A percentile compares a stretch with the other conserved stretches of the same genome.
Evolutionary conservation across 768 basidiomycete genomes (phyloP).

Genomic region (Rhodosporidiobolus odoratus): DNA sequence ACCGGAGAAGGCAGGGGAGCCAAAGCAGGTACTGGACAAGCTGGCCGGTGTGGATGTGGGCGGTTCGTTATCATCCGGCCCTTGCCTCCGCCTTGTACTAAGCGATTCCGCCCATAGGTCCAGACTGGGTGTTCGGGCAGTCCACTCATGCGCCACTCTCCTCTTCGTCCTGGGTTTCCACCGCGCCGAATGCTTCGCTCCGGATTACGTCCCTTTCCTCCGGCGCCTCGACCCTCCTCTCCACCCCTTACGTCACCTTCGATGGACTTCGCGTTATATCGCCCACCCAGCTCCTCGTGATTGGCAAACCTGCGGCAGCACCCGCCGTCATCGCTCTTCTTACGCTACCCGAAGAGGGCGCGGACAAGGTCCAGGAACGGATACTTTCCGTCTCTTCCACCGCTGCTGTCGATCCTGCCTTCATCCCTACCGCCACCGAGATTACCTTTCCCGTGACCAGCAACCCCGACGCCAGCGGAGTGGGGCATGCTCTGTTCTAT

Average conservation of each 20-base stretch:
- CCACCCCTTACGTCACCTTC: conserved; percentile 25
- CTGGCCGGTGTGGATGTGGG: conserved; percentile 20
- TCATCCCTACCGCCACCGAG: conserved; percentile 17
- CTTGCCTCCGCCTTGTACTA: background rate
- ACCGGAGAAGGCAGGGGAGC: background rate
- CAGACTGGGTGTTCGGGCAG: conserved; percentile 31
- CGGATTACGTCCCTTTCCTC: conserved; percentile 17
- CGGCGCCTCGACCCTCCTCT: background rate
- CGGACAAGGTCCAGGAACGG: background rate
- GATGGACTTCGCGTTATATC: conserved; percentile 12
- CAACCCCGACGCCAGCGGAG: background rate
- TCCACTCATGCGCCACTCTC: conserved; percentile 20
- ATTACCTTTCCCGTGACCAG: conserved; percentile 18
- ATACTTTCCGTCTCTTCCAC: conserved; percentile 20
- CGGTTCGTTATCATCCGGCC: background rate
- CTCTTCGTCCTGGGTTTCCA: conserved; percentile 18
- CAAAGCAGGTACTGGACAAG: conserved; percentile 2
- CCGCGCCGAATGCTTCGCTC: background rate
- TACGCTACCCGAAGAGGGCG: background rate
- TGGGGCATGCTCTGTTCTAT: conserved; percentile 58
- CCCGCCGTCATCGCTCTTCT: conserved; percentile 20
- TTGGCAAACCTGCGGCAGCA: conserved; percentile 4
- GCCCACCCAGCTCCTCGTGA: conserved; percentile 1
- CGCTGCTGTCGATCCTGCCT: conserved; percentile 25
- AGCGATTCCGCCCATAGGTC: background rate